Base-by-base conservation (phyloP, 2,329 filamentous ascomycete genomes). In the Xylariaceae sp. region DNA sequence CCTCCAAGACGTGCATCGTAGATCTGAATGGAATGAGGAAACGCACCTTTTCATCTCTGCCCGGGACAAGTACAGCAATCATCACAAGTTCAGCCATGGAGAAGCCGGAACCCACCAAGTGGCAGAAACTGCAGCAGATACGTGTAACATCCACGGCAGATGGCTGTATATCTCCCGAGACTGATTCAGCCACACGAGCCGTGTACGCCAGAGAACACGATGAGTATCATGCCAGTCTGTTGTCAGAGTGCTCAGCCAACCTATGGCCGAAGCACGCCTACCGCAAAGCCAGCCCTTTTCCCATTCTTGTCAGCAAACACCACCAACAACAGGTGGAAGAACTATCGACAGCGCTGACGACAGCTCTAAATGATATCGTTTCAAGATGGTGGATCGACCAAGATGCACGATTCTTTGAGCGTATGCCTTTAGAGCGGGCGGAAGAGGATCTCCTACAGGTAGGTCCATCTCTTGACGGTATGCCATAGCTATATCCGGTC, bases 361-460 rank as follows among this genome's bases (percentile, higher is more conserved):
- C 55, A 1, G 73, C 75, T 4, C 61, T 77, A 9, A 63, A 60
- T 1, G 69, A 75, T 51, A 73, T 77, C 56, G 73, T 77, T 10
- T 59, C 68, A 37, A 69, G 74, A 3, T 77, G 75, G 75, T 77
- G 74, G 74, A 63, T 53, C 2, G 74, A 75, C 30, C 3, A 15
- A 4, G 62, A 69, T 0, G 72, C 74, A 0, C 39, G 57, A 1
- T 70, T 75, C 51, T 69, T 70, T 0, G 56, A 64, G 49, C 68
- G 72, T 2, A 75, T 75, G 73, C 74, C 74, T 0, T 50, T 75
- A 0, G 69, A 71, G 1, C 50, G 30, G 0, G 62, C 69, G 3
- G 73, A 74, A 42, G 69, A 74, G 35, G 64, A 69, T 0, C 59
- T 74, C 0, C 59, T 75, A 3, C 61, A 64, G 61, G 73, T 72